Percentiles rank a stretch among this genome's conserved stretches.
These are phyloP conservation scores for Leccinum ochraceum DNA, from an alignment of 768 basidiomycete genomes.

Conservation along the genomic window DNA sequence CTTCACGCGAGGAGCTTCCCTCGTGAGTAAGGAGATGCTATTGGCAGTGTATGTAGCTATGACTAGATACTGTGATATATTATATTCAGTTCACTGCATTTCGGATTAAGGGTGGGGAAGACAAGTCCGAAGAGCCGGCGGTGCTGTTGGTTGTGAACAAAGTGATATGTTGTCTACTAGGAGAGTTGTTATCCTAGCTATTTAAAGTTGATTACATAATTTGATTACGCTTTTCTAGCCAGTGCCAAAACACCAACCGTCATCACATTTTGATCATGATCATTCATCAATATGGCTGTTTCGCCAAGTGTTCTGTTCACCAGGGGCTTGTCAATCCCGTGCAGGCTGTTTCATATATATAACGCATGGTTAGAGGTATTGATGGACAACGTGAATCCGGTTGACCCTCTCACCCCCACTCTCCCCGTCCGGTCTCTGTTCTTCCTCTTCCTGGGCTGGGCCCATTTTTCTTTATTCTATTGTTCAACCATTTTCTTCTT, in stretches of 20 bases:
- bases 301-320: not conserved
- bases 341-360: conserved; percentile 17
- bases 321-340: not conserved
- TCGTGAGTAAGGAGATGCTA: conserved; percentile 9
- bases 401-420: conserved; percentile 11
- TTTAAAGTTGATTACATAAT: too few relatives aligned
- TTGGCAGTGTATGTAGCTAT: not conserved
- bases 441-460: conserved; percentile 19
- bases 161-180: too few relatives aligned
- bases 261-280: conserved; percentile 4
- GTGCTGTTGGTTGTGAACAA: too few relatives aligned
- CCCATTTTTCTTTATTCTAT: conserved; percentile 6
- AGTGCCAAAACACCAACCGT: not conserved
- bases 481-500: not conserved
- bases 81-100: not conserved
- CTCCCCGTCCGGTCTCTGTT: conserved; percentile 1
- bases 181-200: too few relatives aligned
- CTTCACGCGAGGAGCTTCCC: conserved; percentile 30
- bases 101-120: not conserved
- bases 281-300: conserved; percentile 5
- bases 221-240: too few relatives aligned
- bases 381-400: conserved; percentile 6
- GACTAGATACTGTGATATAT: not conserved
- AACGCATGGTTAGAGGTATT: not conserved
- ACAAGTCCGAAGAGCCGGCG: too few relatives aligned